Evolutionary conservation across 1,139 yeast species (phyloP).

Genomic region (Entelexis paramagnoliae): DNA sequence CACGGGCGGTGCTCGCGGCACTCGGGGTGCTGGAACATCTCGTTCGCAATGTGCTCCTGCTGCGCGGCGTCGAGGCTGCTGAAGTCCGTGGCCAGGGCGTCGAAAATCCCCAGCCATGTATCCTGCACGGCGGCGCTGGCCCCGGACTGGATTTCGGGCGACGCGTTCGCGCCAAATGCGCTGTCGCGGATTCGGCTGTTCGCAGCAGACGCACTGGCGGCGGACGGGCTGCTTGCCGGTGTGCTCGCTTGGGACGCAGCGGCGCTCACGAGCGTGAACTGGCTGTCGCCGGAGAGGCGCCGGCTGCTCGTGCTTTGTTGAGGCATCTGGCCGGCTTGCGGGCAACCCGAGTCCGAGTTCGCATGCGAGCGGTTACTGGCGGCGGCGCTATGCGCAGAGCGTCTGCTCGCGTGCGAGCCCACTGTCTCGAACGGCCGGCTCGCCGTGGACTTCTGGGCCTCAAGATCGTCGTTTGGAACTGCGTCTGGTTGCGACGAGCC

Average conservation of each 20-base stretch:
- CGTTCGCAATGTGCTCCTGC: conserved; percentile 23
- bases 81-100: conserved; percentile 27
- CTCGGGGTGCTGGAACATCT: conserved; percentile 29
- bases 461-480: not conserved
- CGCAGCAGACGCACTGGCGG: too few species aligned
- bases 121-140: conserved; percentile 8
- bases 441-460: not conserved
- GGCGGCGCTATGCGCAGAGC: too few species aligned
- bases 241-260: not conserved
- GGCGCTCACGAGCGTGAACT: not conserved
- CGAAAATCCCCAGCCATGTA: conserved; percentile 24
- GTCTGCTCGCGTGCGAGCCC: too few species aligned
- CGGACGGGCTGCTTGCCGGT: too few species aligned
- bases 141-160: not conserved
- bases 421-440: not conserved
- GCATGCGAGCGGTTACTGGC: too few species aligned
- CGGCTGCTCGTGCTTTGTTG: too few species aligned
- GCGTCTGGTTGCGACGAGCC: not conserved
- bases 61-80: conserved; percentile 24
- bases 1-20: conserved; percentile 28
- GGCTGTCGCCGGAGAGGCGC: not conserved
- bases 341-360: too few species aligned
- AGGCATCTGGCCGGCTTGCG: too few species aligned
- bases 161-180: too few species aligned
- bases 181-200: too few species aligned